Conservation (phyloP, 176 grass and related monocot species). For the Bothriochloa decipiens region DNA sequence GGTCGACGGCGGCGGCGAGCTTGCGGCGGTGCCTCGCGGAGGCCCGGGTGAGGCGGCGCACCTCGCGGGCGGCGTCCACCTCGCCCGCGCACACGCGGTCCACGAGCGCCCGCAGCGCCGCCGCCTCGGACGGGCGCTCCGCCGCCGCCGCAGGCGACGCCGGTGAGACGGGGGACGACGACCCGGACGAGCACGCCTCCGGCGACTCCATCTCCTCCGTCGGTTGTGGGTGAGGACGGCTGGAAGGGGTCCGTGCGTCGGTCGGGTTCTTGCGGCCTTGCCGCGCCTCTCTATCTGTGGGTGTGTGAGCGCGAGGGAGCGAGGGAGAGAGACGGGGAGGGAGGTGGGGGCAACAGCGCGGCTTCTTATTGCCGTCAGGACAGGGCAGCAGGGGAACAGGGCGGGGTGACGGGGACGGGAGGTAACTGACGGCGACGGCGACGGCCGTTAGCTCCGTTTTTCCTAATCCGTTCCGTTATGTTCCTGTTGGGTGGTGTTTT, state of each 20-base stretch:
- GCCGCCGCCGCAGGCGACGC: not conserved
- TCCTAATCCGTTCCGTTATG: not conserved
- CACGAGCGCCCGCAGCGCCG: conserved; percentile 48
- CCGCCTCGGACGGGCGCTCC: conserved; percentile 56
- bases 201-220: conserved; percentile 38
- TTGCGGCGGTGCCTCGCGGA: conserved; percentile 72
- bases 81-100: conserved; percentile 58
- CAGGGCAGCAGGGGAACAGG: not conserved
- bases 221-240: not conserved
- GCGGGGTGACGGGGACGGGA: not conserved
- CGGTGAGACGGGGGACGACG: not conserved
- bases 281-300: not conserved
- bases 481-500: not conserved
- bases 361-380: conserved; percentile 37
- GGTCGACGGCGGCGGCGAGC: conserved; percentile 66
- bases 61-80: conserved; percentile 77
- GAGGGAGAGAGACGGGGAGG: conserved; percentile 31
- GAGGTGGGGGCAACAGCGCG: not conserved
- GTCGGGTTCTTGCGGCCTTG: not conserved
- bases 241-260: not conserved
- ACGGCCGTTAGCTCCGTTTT: conserved; percentile 10
- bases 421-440: conserved; percentile 30
- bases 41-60: conserved; percentile 70
- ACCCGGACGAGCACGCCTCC: conserved; percentile 27
- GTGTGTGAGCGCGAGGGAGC: not conserved